A percentile compares a stretch with the other conserved stretches of the same genome.
These are phyloP conservation scores for Sorghum bicolor DNA, from an alignment of 176 grass and related monocot species.

Conservation along the genomic window Sorghum_bicolor_NCBIv3 NC_012872.2:60192001-60192500, in stretches of 20 bases:
- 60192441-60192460: constrained; percentile 28
- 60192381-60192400: neutral
- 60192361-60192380: neutral
- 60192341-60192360: neutral
- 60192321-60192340: neutral
- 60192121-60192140: neutral
- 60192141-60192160: neutral
- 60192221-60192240: too few relatives aligned
- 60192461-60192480: constrained; percentile 39
- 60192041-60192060: neutral
- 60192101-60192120: neutral
- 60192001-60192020: neutral
- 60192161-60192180: neutral
- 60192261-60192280: neutral
- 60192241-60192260: too few relatives aligned
- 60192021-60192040: neutral
- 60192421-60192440: constrained; percentile 34
- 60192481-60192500: constrained; percentile 57
- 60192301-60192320: neutral
- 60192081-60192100: neutral
- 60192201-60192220: neutral
- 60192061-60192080: neutral
- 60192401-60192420: neutral
- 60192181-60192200: neutral
- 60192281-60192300: neutral